Conservation (phyloP, 768 basidiomycete genomes). For the Pulveroboletus sp. region DNA sequence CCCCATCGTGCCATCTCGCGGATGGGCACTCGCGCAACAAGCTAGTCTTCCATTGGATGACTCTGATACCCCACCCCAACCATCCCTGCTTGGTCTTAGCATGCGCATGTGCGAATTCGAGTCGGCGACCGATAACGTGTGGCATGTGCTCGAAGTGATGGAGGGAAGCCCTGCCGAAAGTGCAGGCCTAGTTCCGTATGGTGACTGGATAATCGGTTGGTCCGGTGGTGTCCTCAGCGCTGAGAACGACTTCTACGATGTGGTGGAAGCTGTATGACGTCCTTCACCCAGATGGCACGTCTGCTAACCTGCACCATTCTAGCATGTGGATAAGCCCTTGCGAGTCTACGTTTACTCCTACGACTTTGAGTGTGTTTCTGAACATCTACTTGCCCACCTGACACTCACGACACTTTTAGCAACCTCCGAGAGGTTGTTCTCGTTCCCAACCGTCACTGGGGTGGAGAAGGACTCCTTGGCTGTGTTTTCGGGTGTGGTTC, state of each 20-base stretch:
- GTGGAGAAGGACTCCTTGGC: conserved; percentile 91
- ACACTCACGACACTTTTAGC: conserved; percentile 39
- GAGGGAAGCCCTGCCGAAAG: conserved; percentile 97
- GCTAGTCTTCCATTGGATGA: conserved; percentile 36
- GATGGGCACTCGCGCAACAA: conserved; percentile 62
- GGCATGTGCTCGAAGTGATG: conserved; percentile 96
- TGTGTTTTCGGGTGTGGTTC: conserved; percentile 89
- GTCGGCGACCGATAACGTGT: conserved; percentile 85
- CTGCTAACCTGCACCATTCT: conserved; percentile 7
- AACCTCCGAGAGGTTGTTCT: conserved; percentile 89
- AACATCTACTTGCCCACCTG: background rate
- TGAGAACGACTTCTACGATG: conserved; percentile 94
- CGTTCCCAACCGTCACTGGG: conserved; percentile 96
- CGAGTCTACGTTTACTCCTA: conserved; percentile 95
- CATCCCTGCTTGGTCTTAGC: conserved; percentile 90
- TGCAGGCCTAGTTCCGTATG: conserved; percentile 91
- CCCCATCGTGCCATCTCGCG: conserved; percentile 75
- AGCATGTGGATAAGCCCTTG: conserved; percentile 93
- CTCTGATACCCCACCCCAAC: conserved; percentile 49
- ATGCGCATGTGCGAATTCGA: conserved; percentile 93
- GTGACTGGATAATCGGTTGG: conserved; percentile 82
- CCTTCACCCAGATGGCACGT: background rate
- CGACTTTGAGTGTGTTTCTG: conserved; percentile 79
- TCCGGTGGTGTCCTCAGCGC: conserved; percentile 87
- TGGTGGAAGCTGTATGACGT: conserved; percentile 79